Conservation (phyloP, 805 yeast species). For the Spathaspora passalidarum region DNA sequence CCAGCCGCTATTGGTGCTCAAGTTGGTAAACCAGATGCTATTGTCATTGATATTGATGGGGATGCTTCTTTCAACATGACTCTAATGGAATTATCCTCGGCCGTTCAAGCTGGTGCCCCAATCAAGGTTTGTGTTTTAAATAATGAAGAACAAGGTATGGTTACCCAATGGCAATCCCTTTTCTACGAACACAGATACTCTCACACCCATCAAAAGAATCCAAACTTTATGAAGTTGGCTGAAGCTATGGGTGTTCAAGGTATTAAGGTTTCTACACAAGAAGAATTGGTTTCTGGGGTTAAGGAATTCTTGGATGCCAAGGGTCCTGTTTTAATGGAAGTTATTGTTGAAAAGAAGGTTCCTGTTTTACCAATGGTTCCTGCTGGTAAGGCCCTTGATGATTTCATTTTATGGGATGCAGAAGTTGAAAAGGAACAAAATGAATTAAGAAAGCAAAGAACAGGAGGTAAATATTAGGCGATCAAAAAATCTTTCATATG, state of each 20-base stretch:
- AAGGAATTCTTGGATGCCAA: constrained; percentile 68
- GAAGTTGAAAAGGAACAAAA: constrained; percentile 71
- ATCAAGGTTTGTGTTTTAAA: constrained; percentile 86
- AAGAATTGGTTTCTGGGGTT: constrained; percentile 47
- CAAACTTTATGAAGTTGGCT: constrained; percentile 88
- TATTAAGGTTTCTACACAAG: constrained; percentile 66
- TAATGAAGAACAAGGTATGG: constrained; percentile 99
- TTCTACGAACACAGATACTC: constrained; percentile 96
- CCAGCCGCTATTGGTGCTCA: constrained; percentile 99
- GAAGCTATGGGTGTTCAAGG: constrained; percentile 93
- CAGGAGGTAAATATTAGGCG: constrained; percentile 61
- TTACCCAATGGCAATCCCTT: constrained; percentile 97
- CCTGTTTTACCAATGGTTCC: constrained; percentile 99
- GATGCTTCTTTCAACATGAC: constrained; percentile 99
- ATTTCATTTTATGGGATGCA: constrained; percentile 84
- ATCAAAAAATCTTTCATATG: neutral
- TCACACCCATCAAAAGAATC: constrained; percentile 96
- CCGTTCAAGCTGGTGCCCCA: constrained; percentile 91
- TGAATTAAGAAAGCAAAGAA: constrained; percentile 67
- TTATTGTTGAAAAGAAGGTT: constrained; percentile 84
- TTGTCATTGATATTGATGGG: constrained; percentile 96
- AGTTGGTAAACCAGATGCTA: constrained; percentile 90
- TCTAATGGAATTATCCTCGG: constrained; percentile 85
- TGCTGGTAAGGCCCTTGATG: constrained; percentile 91
- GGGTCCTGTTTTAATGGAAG: constrained; percentile 91